phyloP scores from a whole-genome alignment of 495 filamentous ascomycete genomes.

The Neurospora terricola region DNA sequence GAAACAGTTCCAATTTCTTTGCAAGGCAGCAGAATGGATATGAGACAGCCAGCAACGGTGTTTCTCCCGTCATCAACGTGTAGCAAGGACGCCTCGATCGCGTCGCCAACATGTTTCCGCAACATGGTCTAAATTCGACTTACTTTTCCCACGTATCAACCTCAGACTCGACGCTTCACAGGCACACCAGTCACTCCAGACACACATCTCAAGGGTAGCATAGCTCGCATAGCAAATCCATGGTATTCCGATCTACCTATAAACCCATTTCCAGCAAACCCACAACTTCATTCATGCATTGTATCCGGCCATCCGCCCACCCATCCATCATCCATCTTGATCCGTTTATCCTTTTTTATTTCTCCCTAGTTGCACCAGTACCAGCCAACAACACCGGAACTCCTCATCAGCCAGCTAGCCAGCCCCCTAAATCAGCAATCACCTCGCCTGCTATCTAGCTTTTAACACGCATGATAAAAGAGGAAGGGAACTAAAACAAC shows the following conservation, averaged over 20 bases:
- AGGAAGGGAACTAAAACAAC: background rate
- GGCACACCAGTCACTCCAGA: background rate
- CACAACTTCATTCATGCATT: background rate
- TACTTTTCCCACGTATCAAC: too few species aligned
- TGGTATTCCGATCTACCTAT: background rate
- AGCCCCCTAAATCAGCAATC: background rate
- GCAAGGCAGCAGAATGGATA: background rate
- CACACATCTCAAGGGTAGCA: background rate
- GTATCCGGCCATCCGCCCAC: too few species aligned
- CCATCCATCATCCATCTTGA: background rate
- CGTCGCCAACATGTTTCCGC: background rate
- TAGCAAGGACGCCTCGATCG: background rate
- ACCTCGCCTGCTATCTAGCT: background rate
- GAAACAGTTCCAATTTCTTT: background rate
- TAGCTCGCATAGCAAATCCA: background rate
- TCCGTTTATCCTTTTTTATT: background rate
- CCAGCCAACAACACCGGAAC: background rate
- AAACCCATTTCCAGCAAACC: background rate
- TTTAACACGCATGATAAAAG: background rate
- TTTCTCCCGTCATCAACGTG: background rate
- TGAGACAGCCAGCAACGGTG: background rate
- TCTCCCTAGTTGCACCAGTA: background rate
- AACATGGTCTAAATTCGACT: too few species aligned
- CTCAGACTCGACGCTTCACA: background rate
- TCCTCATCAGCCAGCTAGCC: background rate